Conservation (phyloP, 345 rosid species). For the Linum trigynum region DNA sequence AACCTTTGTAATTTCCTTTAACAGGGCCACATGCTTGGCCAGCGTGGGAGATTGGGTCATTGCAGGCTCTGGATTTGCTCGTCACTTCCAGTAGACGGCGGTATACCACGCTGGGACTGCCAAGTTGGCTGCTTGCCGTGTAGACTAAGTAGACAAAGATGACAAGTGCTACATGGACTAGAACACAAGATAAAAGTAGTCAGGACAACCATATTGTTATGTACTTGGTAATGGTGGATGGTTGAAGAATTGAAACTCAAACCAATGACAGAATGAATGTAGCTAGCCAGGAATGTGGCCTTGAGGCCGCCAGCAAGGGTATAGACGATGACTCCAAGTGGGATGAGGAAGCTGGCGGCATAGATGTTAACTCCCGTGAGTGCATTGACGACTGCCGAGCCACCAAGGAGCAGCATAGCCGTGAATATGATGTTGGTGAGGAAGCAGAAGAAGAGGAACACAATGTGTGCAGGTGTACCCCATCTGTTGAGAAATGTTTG, state of each 20-base stretch:
- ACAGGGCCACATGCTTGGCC: slow-evolving; percentile 88
- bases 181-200: slow-evolving; percentile 11
- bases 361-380: slow-evolving; percentile 78
- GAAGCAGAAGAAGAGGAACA: slow-evolving; percentile 79
- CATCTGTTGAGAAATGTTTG: slow-evolving; percentile 35
- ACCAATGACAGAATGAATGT: slow-evolving; percentile 87
- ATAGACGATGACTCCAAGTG: slow-evolving; percentile 79
- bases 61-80: slow-evolving; percentile 57
- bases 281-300: slow-evolving; percentile 94
- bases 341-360: slow-evolving; percentile 87
- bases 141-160: slow-evolving; percentile 78
- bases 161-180: slow-evolving; percentile 79
- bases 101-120: slow-evolving; percentile 60
- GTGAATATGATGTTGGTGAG: slow-evolving; percentile 72
- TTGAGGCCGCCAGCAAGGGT: slow-evolving; percentile 92
- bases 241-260: neutral
- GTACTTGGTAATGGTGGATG: neutral
- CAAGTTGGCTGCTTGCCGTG: slow-evolving; percentile 65
- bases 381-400: slow-evolving; percentile 92
- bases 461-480: slow-evolving; percentile 79
- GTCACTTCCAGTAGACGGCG: slow-evolving; percentile 41
- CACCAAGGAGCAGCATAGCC: slow-evolving; percentile 88
- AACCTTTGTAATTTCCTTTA: slow-evolving; percentile 57
- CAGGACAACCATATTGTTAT: no score
- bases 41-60: slow-evolving; percentile 56